phyloP scores from a whole-genome alignment of 2,329 filamentous ascomycete species.

The Colletotrichum tofieldiae region DNA sequence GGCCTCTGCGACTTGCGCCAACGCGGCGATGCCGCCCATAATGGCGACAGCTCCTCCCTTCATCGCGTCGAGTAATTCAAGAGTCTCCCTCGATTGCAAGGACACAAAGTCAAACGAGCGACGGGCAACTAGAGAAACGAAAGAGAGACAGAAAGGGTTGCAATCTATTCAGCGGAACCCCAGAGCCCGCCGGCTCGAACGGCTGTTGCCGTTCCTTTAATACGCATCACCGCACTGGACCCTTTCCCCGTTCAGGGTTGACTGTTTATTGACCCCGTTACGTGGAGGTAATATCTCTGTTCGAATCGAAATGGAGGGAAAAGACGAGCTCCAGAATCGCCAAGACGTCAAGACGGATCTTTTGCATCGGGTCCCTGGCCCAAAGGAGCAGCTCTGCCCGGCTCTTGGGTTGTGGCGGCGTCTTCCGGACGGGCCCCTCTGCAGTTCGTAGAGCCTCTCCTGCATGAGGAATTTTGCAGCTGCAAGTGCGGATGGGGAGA shows the following conservation, averaged over 20 bases:
- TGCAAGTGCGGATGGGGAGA: neutral
- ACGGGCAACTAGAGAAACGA: neutral
- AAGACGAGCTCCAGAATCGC: conserved; percentile 9
- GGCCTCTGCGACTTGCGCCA: conserved; percentile 9
- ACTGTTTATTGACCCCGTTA: conserved; percentile 27
- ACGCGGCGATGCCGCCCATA: conserved; percentile 2
- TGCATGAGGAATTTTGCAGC: neutral
- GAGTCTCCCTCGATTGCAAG: too few relatives aligned
- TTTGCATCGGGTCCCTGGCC: conserved; percentile 34
- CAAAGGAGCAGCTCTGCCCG: conserved; percentile 31
- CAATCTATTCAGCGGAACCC: neutral
- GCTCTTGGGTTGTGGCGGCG: conserved; percentile 20
- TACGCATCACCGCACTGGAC: conserved; percentile 20
- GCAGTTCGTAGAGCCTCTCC: neutral
- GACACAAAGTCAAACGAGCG: neutral
- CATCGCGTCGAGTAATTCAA: neutral
- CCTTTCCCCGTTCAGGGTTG: neutral
- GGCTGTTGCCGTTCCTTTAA: conserved; percentile 10
- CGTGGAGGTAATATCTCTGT: conserved; percentile 13
- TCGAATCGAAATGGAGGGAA: conserved; percentile 2
- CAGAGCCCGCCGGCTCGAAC: neutral
- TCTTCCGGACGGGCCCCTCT: neutral
- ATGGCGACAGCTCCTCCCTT: conserved; percentile 5
- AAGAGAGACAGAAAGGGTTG: neutral
- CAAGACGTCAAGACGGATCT: conserved; percentile 29